These are phyloP conservation scores for Dionaea muscipula DNA, from an alignment of 179 eudicot genomes.

Conservation along the genomic window DNA sequence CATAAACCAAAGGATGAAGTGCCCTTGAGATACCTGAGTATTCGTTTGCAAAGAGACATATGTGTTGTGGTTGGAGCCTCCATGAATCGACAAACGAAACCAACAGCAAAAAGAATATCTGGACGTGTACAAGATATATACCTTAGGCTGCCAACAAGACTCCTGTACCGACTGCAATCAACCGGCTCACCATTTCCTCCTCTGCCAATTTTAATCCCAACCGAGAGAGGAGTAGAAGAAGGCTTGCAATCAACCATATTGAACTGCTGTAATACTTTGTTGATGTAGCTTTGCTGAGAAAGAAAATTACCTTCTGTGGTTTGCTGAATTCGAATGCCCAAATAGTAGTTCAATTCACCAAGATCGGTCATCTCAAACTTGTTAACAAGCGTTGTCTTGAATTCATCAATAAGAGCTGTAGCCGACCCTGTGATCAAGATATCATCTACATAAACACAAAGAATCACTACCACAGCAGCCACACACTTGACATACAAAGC, in stretches of 20 bases:
- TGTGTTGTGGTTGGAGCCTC: neutral
- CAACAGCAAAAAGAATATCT: neutral
- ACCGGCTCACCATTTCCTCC: neutral
- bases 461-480: no score
- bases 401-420: neutral
- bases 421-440: neutral
- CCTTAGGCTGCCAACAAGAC: neutral
- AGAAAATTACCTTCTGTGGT: neutral
- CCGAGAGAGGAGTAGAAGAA: neutral
- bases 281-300: neutral
- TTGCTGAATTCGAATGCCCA: neutral
- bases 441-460: constrained; percentile 3
- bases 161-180: neutral
- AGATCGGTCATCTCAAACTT: constrained; percentile 5
- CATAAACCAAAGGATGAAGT: neutral
- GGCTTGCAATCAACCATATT: neutral
- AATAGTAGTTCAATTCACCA: neutral
- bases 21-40: neutral
- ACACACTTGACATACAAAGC: neutral
- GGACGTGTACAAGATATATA: neutral
- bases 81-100: neutral
- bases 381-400: neutral
- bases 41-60: neutral
- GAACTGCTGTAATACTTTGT: neutral
- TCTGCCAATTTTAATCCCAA: neutral